A percentile compares a stretch with the other conserved stretches of the same genome.
Conservation (phyloP, 2,329 filamentous ascomycete species). For the Fusarium papillatum region DNA sequence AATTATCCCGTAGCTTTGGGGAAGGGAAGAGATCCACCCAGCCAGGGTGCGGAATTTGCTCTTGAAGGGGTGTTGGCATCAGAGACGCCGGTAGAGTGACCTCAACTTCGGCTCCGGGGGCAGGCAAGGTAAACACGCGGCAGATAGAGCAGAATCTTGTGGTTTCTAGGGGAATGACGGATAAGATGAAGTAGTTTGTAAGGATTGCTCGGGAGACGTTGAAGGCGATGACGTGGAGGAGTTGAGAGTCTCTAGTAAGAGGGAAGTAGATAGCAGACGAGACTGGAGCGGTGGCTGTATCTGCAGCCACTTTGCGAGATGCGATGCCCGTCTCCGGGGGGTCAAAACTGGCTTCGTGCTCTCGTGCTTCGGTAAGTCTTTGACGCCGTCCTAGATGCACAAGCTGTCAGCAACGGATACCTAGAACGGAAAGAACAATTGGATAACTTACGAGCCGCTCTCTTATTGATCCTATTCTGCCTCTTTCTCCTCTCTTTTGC, state of each 20-base stretch:
- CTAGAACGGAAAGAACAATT: neutral
- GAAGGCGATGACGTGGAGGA: constrained; percentile 33
- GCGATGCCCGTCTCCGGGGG: no score
- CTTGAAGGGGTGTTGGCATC: constrained; percentile 29
- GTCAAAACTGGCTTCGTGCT: neutral
- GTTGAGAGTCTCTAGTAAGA: constrained; percentile 28
- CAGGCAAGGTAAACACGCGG: constrained; percentile 1
- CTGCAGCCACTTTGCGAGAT: neutral
- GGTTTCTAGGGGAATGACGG: constrained; percentile 16
- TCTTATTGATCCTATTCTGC: constrained; percentile 37
- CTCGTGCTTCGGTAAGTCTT: constrained; percentile 11
- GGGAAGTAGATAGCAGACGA: constrained; percentile 23
- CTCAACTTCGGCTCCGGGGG: neutral
- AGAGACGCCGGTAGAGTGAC: constrained; percentile 13
- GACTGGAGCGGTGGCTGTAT: neutral
- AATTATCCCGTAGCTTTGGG: constrained; percentile 32
- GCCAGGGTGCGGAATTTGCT: constrained; percentile 26
- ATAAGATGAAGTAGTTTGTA: constrained; percentile 38
- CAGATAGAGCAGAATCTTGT: constrained; percentile 14
- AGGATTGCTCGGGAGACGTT: constrained; percentile 38
- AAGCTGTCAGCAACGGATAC: constrained; percentile 1
- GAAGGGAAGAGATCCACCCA: constrained; percentile 38
- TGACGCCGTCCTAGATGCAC: constrained; percentile 27
- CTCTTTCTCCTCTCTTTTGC: constrained; percentile 34
- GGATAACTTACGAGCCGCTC: constrained; percentile 24